Conservation (phyloP, 768 basidiomycete genomes). For the Cystobasidium tubakii region DNA sequence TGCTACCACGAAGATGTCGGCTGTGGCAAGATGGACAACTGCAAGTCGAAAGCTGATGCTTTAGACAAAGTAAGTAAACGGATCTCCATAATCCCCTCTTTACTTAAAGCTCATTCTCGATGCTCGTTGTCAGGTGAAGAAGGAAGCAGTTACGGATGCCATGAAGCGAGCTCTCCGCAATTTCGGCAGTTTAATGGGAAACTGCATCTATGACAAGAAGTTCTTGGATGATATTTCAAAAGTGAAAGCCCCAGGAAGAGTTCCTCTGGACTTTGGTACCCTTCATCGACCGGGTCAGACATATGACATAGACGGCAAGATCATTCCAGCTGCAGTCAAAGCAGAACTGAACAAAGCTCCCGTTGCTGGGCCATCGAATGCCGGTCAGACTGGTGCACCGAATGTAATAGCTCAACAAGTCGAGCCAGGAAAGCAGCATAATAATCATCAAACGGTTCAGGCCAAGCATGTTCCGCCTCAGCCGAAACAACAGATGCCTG, state of each 20-base stretch:
- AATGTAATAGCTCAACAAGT: not conserved
- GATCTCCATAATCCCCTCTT: not conserved
- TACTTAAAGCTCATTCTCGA: not conserved
- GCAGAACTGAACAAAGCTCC: not conserved
- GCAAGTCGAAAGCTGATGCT: slow-evolving; percentile 73
- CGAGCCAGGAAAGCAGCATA: not conserved
- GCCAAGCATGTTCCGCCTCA: not conserved
- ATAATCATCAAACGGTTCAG: not conserved
- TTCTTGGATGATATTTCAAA: slow-evolving; percentile 78
- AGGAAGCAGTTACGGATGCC: slow-evolving; percentile 93
- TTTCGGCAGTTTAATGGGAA: slow-evolving; percentile 91
- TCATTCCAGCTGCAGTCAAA: not conserved
- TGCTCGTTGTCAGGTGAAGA: slow-evolving; percentile 70
- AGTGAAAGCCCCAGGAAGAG: slow-evolving; percentile 60
- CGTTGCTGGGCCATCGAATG: not conserved
- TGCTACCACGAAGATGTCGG: slow-evolving; percentile 89
- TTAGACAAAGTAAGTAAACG: slow-evolving; percentile 82
- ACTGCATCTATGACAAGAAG: slow-evolving; percentile 92
- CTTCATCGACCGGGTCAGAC: slow-evolving; percentile 37
- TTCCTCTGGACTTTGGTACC: slow-evolving; percentile 42
- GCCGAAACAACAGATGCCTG: not conserved
- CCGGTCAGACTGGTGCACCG: not conserved
- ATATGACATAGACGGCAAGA: slow-evolving; percentile 18
- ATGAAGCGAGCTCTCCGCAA: slow-evolving; percentile 74
- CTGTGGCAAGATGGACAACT: slow-evolving; percentile 78